Evolutionary conservation across 2,329 filamentous ascomycete species (phyloP).

Genomic region (Ustilaginoidea virens): DNA sequence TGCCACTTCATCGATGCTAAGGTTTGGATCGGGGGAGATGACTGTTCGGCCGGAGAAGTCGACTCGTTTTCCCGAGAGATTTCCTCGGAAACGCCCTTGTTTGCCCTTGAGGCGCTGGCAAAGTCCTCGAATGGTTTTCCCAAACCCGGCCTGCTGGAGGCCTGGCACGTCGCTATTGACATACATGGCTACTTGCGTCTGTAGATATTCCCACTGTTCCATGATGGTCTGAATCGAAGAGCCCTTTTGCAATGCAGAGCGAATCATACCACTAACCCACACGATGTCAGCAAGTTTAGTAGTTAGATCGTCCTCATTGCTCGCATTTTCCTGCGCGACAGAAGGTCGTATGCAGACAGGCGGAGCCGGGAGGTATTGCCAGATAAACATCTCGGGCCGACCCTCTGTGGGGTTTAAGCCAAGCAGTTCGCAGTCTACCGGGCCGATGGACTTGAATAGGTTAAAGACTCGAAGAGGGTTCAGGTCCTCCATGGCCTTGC

Average conservation of each 20-base stretch:
- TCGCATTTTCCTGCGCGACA: conserved; percentile 82
- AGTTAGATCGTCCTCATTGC: conserved; percentile 91
- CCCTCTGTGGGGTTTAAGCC: conserved; percentile 78
- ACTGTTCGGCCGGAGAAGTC: conserved; percentile 96
- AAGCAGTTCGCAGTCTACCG: conserved; percentile 77
- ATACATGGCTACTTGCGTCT: conserved; percentile 91
- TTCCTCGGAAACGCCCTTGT: conserved; percentile 91
- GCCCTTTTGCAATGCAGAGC: conserved; percentile 67
- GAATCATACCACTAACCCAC: conserved; percentile 77
- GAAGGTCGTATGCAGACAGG: conserved; percentile 90
- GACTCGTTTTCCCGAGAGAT: conserved; percentile 93
- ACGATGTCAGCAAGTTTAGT: conserved; percentile 96
- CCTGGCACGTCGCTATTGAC: conserved; percentile 95
- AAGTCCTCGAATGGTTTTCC: conserved; percentile 82
- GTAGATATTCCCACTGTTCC: conserved; percentile 96
- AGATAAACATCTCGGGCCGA: conserved; percentile 90
- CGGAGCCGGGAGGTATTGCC: conserved; percentile 89
- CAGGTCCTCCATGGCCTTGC: conserved; percentile 86
- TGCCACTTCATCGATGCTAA: conserved; percentile 86
- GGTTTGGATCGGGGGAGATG: conserved; percentile 91
- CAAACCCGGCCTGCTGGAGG: conserved; percentile 73
- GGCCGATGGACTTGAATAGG: conserved; percentile 75
- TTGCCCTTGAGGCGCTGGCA: conserved; percentile 95
- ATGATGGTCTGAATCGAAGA: conserved; percentile 79
- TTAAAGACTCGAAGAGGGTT: conserved; percentile 82